Conservation (phyloP, 2,329 filamentous ascomycete genomes). For the Ceratocystis albifundus region DNA sequence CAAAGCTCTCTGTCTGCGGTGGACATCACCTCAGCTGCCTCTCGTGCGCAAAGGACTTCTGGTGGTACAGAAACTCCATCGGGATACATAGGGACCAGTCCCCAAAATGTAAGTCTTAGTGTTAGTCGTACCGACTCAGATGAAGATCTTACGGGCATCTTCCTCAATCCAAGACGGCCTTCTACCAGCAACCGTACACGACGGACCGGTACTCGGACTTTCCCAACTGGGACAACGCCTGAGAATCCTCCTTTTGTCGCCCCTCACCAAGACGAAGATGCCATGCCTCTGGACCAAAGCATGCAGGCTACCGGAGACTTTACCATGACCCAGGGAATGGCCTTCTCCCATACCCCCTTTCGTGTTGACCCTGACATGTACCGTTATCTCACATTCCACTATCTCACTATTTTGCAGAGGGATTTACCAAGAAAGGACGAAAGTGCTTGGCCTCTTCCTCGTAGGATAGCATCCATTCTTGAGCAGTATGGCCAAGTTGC, state of each 20-base stretch:
- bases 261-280: conserved; percentile 34
- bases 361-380: conserved; percentile 42
- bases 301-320: conserved; percentile 47
- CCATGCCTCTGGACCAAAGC: conserved; percentile 46
- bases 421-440: conserved; percentile 34
- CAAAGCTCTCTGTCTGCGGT: not conserved
- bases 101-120: conserved; percentile 40
- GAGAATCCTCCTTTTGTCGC: conserved; percentile 27
- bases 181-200: not conserved
- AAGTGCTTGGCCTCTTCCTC: conserved; percentile 33
- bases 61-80: conserved; percentile 30
- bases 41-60: conserved; percentile 34
- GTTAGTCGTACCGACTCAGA: conserved; percentile 53
- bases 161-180: conserved; percentile 32
- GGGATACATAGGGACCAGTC: conserved; percentile 39
- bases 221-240: conserved; percentile 3
- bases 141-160: conserved; percentile 51
- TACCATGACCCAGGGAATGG: conserved; percentile 51
- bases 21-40: conserved; percentile 23
- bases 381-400: conserved; percentile 44
- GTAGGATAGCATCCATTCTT: conserved; percentile 41
- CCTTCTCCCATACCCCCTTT: conserved; percentile 46
- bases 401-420: conserved; percentile 43
- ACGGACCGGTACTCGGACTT: conserved; percentile 5
- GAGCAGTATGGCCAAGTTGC: conserved; percentile 48